Percentiles rank a stretch among this genome's conserved stretches.
Evolutionary conservation across 352 stramenopile species (phyloP).

Genomic region (Phytophthora nicotianae): DNA sequence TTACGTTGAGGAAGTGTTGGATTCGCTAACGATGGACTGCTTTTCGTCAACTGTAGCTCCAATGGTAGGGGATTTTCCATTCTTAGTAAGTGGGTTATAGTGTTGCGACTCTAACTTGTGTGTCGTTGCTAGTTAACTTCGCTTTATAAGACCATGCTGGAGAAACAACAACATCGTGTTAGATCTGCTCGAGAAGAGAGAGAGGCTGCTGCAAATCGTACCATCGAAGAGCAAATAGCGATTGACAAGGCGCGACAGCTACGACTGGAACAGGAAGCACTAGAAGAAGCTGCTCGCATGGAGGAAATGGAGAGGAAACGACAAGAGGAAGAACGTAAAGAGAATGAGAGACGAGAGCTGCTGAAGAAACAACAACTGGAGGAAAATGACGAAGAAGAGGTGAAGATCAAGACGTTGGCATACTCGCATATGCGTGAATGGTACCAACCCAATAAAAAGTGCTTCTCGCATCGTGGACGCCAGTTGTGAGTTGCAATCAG

Average conservation of each 20-base stretch:
- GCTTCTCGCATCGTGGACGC: constrained; percentile 58
- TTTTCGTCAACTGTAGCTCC: constrained; percentile 33
- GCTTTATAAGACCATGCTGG: constrained; percentile 41
- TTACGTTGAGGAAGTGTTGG: constrained; percentile 41
- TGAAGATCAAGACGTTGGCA: constrained; percentile 61
- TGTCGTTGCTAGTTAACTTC: constrained; percentile 35
- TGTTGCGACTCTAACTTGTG: neutral
- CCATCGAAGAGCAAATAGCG: constrained; percentile 24
- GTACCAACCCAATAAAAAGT: constrained; percentile 70
- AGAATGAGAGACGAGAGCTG: constrained; percentile 29
- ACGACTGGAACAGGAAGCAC: constrained; percentile 22
- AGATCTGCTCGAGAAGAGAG: constrained; percentile 27
- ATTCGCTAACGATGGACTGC: constrained; percentile 45
- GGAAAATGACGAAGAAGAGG: constrained; percentile 62
- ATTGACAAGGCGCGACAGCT: constrained; percentile 23
- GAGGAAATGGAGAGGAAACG: constrained; percentile 17
- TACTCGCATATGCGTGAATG: constrained; percentile 66
- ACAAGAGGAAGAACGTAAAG: constrained; percentile 29
- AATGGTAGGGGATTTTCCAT: constrained; percentile 16
- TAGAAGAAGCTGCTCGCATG: constrained; percentile 31
- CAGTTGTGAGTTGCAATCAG: constrained; percentile 44
- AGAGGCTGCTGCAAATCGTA: constrained; percentile 32
- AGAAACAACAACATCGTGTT: constrained; percentile 35
- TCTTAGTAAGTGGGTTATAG: neutral
- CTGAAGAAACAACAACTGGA: constrained; percentile 45